Conservation (phyloP, 352 stramenopile species). For the Phytophthora pistaciae region DNA sequence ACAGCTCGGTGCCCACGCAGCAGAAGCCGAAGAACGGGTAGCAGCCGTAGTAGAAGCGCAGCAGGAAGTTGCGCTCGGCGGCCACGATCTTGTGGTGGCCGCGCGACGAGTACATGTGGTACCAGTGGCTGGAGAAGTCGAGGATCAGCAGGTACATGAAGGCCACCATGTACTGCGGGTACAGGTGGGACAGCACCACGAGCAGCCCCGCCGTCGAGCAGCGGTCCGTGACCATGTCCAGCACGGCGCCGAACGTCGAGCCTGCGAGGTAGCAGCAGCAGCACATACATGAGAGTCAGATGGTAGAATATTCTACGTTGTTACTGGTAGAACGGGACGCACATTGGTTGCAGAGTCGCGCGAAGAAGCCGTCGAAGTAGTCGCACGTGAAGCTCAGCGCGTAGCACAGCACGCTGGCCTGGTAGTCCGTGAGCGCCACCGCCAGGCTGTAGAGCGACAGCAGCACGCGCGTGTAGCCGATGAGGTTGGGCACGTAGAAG, state of each 20-base stretch:
- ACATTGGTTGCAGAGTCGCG: conserved; percentile 97
- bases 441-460: conserved; percentile 89
- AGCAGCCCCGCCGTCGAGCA: conserved; percentile 97
- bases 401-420: conserved; percentile 91
- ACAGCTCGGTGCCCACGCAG: conserved; percentile 93
- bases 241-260: conserved; percentile 94
- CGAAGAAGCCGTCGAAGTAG: conserved; percentile 98
- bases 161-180: conserved; percentile 80
- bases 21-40: conserved; percentile 95
- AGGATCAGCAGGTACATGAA: conserved; percentile 95
- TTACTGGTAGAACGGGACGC: conserved; percentile 18
- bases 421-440: conserved; percentile 80
- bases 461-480: conserved; percentile 94
- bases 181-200: conserved; percentile 94
- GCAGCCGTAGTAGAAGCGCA: conserved; percentile 94
- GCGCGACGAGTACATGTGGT: conserved; percentile 97
- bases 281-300: neutral
- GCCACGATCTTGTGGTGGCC: conserved; percentile 97
- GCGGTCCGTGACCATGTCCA: conserved; percentile 99
- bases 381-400: conserved; percentile 97
- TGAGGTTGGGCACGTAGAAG: conserved; percentile 97
- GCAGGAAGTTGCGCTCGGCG: conserved; percentile 93
- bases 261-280: conserved; percentile 31
- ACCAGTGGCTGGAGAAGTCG: conserved; percentile 98
- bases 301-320: neutral